A percentile compares a stretch with the other conserved stretches of the same genome.
Conservation (phyloP, 2,329 filamentous ascomycete genomes). For the Penicillium thymicola region DNA sequence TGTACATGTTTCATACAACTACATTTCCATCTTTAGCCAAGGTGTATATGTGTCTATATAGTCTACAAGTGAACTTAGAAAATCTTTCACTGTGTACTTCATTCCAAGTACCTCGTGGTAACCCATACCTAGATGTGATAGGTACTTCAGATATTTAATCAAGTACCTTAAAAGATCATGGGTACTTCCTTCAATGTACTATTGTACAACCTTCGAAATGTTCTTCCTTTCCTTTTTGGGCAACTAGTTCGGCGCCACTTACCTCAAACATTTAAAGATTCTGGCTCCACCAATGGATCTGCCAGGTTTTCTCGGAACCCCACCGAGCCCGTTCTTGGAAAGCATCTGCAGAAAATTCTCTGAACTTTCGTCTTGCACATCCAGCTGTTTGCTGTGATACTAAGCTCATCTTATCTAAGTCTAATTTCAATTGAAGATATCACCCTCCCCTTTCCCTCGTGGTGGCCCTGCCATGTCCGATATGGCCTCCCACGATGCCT, state of each 20-base stretch:
- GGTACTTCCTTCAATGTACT: neutral
- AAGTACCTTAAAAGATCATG: no score
- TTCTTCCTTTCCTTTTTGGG: conserved; percentile 4
- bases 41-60: no score
- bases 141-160: no score
- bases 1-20: no score
- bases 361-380: neutral
- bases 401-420: neutral
- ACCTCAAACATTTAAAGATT: conserved; percentile 21
- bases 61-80: no score
- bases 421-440: neutral
- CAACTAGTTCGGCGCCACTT: neutral
- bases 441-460: neutral
- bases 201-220: neutral
- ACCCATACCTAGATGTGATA: no score
- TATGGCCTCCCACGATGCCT: conserved; percentile 14
- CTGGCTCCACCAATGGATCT: conserved; percentile 9
- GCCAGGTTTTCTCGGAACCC: neutral
- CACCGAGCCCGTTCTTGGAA: conserved; percentile 4
- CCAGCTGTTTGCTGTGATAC: neutral
- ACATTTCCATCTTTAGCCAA: no score
- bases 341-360: conserved; percentile 13
- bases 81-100: no score
- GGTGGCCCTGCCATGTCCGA: neutral
- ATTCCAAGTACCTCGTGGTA: neutral